Evolutionary conservation across 345 rosid genomes (phyloP).

Genomic region (Syzygium jambos): DNA sequence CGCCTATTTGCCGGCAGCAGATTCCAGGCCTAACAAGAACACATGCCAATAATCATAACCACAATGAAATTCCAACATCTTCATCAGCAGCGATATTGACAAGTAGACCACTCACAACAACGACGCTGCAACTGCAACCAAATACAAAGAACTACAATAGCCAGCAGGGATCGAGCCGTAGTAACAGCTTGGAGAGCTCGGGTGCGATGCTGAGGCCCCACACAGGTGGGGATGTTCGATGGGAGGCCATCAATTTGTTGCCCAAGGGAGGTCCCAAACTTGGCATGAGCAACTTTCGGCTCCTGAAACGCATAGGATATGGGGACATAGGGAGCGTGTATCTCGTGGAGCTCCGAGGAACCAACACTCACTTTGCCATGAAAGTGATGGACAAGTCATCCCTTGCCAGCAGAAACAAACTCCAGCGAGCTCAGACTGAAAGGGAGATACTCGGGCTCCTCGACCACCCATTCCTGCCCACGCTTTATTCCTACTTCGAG

Average conservation of each 20-base stretch:
- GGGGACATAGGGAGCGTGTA: constrained; percentile 88
- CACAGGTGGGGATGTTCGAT: constrained; percentile 76
- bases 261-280: constrained; percentile 37
- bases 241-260: constrained; percentile 69
- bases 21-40: background rate
- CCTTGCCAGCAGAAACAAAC: constrained; percentile 79
- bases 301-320: constrained; percentile 76
- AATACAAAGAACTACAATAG: background rate
- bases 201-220: constrained; percentile 55
- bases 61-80: background rate
- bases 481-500: constrained; percentile 59
- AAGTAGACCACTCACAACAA: background rate
- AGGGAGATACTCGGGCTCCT: constrained; percentile 59
- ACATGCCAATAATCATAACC: background rate
- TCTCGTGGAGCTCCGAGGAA: constrained; percentile 65
- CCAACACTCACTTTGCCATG: constrained; percentile 65
- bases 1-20: background rate
- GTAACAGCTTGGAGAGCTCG: constrained; percentile 66
- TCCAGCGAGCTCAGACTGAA: constrained; percentile 60
- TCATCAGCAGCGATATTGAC: background rate
- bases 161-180: constrained; percentile 1
- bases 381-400: constrained; percentile 77
- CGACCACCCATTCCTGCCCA: constrained; percentile 65
- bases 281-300: constrained; percentile 66
- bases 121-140: background rate